Evolutionary conservation across 257 asterid species (phyloP).

Genomic region (Nicotiana knightiana): DNA sequence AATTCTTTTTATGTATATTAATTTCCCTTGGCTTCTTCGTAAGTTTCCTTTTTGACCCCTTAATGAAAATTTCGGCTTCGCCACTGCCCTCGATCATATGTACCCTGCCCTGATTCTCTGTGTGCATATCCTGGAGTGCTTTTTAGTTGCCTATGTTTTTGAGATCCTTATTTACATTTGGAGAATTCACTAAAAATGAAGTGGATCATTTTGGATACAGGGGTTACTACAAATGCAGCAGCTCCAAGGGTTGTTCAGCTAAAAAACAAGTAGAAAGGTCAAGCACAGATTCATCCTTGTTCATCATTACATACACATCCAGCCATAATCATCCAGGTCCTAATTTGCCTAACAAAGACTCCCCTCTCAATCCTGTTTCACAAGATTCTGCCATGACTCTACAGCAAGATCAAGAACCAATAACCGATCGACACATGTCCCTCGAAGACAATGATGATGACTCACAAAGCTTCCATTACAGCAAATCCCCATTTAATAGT

Average conservation of each 20-base stretch:
- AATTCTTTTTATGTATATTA: too few species aligned
- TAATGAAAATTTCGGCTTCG: too few species aligned
- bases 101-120: too few species aligned
- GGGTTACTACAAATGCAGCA: conserved; percentile 82
- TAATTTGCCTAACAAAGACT: conserved; percentile 4
- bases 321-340: conserved; percentile 66
- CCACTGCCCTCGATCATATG: too few species aligned
- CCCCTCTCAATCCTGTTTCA: not conserved
- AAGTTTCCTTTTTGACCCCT: too few species aligned
- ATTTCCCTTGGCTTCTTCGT: too few species aligned
- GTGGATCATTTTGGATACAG: conserved; percentile 25
- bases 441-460: not conserved
- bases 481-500: conserved; percentile 36
- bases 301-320: conserved; percentile 65
- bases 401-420: conserved; percentile 32
- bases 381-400: conserved; percentile 17
- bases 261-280: conserved; percentile 74
- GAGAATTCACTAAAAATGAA: not conserved
- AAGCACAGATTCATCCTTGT: conserved; percentile 59
- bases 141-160: not conserved
- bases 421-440: conserved; percentile 13
- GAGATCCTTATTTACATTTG: not conserved
- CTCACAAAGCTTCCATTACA: conserved; percentile 20
- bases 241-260: conserved; percentile 75
- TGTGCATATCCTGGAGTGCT: too few species aligned